Evolutionary conservation across 2,329 filamentous ascomycete genomes (phyloP).

Genomic region (Verticillium albo-atrum): DNA sequence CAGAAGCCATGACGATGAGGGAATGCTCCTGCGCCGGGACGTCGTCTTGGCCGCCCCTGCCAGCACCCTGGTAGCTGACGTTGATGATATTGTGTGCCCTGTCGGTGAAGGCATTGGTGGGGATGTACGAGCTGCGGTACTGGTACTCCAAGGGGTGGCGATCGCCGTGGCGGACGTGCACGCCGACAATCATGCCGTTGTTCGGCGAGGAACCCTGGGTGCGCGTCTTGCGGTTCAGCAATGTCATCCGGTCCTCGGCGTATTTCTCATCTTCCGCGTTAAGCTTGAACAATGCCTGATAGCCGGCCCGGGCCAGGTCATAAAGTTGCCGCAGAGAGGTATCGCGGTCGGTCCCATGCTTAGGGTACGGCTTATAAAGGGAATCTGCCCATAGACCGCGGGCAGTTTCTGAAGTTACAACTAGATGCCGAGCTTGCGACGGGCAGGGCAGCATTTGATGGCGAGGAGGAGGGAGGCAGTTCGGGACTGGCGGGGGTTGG

Average conservation of each 20-base stretch:
- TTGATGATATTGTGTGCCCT: slow-evolving; percentile 54
- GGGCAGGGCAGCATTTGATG: slow-evolving; percentile 79
- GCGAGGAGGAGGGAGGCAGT: slow-evolving; percentile 67
- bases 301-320: slow-evolving; percentile 63
- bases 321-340: slow-evolving; percentile 56
- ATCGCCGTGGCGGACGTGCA: slow-evolving; percentile 80
- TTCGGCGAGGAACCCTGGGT: slow-evolving; percentile 36
- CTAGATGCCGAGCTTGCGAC: slow-evolving; percentile 67
- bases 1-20: slow-evolving; percentile 66
- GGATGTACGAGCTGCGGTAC: slow-evolving; percentile 74
- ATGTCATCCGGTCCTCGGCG: slow-evolving; percentile 52
- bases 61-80: slow-evolving; percentile 37
- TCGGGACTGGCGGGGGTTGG: slow-evolving; percentile 56
- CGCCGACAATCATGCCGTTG: slow-evolving; percentile 56
- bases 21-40: slow-evolving; percentile 31
- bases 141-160: slow-evolving; percentile 72
- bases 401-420: slow-evolving; percentile 67
- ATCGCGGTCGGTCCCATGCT: slow-evolving; percentile 30
- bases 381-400: slow-evolving; percentile 59
- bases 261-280: slow-evolving; percentile 61
- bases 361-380: slow-evolving; percentile 49
- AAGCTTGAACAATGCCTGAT: slow-evolving; percentile 70
- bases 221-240: slow-evolving; percentile 45
- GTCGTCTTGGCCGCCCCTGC: slow-evolving; percentile 26
- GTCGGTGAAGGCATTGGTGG: slow-evolving; percentile 62